phyloP scores from a whole-genome alignment of 2,329 filamentous ascomycete species.

The Xylariaceae sp. region DNA sequence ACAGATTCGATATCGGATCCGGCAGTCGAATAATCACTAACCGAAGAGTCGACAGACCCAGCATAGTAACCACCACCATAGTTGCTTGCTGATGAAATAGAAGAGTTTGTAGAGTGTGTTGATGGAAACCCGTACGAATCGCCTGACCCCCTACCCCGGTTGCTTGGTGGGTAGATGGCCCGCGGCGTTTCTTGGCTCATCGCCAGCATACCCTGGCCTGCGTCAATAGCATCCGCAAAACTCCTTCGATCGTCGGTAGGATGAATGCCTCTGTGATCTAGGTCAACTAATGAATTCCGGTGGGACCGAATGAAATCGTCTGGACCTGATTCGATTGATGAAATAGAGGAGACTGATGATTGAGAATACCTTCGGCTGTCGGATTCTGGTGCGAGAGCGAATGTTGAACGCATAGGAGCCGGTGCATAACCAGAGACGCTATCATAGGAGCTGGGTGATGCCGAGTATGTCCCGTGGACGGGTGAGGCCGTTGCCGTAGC shows the following conservation, averaged over 20 bases:
- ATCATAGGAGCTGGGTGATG: conserved; percentile 75
- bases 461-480: conserved; percentile 69
- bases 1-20: conserved; percentile 86
- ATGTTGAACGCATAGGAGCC: conserved; percentile 66
- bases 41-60: conserved; percentile 81
- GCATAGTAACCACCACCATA: conserved; percentile 86
- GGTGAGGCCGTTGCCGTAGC: conserved; percentile 71
- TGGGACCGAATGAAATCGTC: conserved; percentile 49
- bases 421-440: conserved; percentile 74
- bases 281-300: conserved; percentile 71
- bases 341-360: conserved; percentile 73
- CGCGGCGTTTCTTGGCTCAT: conserved; percentile 95
- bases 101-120: conserved; percentile 84
- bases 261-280: conserved; percentile 61
- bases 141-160: conserved; percentile 71
- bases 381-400: conserved; percentile 63
- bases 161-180: conserved; percentile 80
- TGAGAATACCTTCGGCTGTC: conserved; percentile 77
- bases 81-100: conserved; percentile 82
- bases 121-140: conserved; percentile 94
- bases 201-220: conserved; percentile 91
- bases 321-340: conserved; percentile 54
- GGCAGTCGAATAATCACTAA: conserved; percentile 91
- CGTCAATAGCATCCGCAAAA: conserved; percentile 89
- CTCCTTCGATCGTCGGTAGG: conserved; percentile 67